These are phyloP conservation scores for Dicorynia guianensis DNA, from an alignment of 306 rosid genomes.

Conservation along the genomic window DNA sequence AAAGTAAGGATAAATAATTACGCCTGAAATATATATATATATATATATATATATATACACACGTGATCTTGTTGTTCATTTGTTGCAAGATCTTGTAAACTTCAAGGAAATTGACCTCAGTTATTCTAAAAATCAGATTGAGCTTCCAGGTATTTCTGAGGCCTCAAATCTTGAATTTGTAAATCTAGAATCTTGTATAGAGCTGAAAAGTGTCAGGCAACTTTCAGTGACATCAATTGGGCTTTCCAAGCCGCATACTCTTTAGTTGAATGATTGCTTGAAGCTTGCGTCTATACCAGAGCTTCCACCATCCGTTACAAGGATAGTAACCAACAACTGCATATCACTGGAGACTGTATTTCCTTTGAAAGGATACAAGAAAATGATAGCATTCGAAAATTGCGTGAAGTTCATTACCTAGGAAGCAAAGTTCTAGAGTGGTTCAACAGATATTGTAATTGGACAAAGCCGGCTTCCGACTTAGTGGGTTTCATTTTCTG, in stretches of 20 bases:
- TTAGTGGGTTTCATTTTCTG: too few species aligned
- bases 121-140: background rate
- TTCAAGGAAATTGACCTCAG: constrained; percentile 24
- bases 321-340: constrained; percentile 39
- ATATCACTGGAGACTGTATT: constrained; percentile 38
- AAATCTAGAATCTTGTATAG: too few species aligned
- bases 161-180: constrained; percentile 38
- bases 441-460: background rate
- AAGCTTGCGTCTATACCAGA: constrained; percentile 42
- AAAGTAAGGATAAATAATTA: too few species aligned
- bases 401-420: constrained; percentile 16
- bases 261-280: too few species aligned
- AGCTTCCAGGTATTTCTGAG: constrained; percentile 30
- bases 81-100: constrained; percentile 13
- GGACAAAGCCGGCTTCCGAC: background rate
- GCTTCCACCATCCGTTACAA: constrained; percentile 33
- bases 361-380: constrained; percentile 29
- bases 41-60: too few species aligned
- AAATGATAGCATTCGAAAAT: background rate
- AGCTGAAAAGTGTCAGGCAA: too few species aligned
- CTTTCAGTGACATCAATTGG: too few species aligned
- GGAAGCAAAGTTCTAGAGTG: constrained; percentile 33
- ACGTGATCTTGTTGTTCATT: background rate
- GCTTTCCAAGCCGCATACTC: too few species aligned
- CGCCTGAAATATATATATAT: too few species aligned